These are phyloP conservation scores for Beta lomatogona DNA, from an alignment of 179 eudicot species.

Conservation along the genomic window DNA sequence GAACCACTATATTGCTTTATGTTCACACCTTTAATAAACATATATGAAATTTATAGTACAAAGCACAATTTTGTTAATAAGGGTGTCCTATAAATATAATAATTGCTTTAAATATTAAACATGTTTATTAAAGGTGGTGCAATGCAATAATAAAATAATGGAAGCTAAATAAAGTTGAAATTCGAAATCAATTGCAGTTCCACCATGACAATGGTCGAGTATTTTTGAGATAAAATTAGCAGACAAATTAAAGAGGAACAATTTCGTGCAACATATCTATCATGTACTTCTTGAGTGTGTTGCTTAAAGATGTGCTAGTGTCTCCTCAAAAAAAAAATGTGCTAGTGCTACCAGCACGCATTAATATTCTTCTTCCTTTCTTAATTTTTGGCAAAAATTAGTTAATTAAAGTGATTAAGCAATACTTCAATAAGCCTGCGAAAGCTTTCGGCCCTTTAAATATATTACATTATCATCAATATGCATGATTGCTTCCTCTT, in stretches of 20 bases:
- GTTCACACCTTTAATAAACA: too few relatives aligned
- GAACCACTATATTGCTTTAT: too few relatives aligned
- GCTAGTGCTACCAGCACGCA: background rate
- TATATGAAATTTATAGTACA: too few relatives aligned
- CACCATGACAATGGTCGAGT: background rate
- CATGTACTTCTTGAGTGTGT: background rate
- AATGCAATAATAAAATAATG: background rate
- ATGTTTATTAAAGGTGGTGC: too few relatives aligned
- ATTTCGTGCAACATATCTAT: background rate
- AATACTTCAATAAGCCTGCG: background rate
- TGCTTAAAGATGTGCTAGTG: background rate
- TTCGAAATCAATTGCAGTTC: background rate
- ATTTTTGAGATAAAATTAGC: background rate
- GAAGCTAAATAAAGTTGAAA: background rate
- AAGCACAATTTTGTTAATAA: too few relatives aligned
- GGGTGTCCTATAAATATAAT: too few relatives aligned
- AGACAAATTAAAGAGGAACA: background rate
- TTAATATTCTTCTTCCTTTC: background rate
- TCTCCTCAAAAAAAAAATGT: background rate
- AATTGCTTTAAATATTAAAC: too few relatives aligned
- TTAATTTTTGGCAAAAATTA: background rate
- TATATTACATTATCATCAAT: background rate
- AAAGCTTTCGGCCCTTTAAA: conserved; percentile 7
- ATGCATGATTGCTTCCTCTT: background rate
- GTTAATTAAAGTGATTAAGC: background rate